Percentiles rank a stretch among this genome's conserved stretches.
These are phyloP conservation scores for Pichia heedii DNA, from an alignment of 805 yeast genomes.

Conservation along the genomic window DNA sequence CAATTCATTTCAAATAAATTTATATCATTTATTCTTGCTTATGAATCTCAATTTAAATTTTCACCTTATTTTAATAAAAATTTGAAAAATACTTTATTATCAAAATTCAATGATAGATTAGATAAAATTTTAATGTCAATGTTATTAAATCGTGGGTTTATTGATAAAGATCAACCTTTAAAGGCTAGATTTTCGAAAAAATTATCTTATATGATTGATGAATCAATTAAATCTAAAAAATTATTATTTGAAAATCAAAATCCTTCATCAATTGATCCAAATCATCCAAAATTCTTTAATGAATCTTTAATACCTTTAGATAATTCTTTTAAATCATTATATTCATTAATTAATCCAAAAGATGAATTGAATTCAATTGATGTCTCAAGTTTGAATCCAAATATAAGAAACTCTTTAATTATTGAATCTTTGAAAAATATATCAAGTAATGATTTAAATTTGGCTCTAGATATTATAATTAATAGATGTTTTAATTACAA, in stretches of 20 bases:
- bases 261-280: slow-evolving; percentile 36
- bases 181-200: slow-evolving; percentile 27
- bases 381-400: slow-evolving; percentile 56
- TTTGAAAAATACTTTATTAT: slow-evolving; percentile 22
- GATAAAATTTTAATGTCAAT: slow-evolving; percentile 27
- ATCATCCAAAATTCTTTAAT: slow-evolving; percentile 23
- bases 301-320: slow-evolving; percentile 29
- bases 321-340: slow-evolving; percentile 53
- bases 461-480: slow-evolving; percentile 61
- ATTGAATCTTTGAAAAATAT: slow-evolving; percentile 54
- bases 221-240: slow-evolving; percentile 22
- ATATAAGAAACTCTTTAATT: slow-evolving; percentile 56
- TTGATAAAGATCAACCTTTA: slow-evolving; percentile 24
- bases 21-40: slow-evolving; percentile 48
- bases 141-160: slow-evolving; percentile 26
- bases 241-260: slow-evolving; percentile 30
- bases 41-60: slow-evolving; percentile 48
- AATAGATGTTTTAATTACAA: slow-evolving; percentile 41
- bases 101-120: slow-evolving; percentile 29
- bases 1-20: slow-evolving; percentile 46
- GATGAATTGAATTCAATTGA: slow-evolving; percentile 61
- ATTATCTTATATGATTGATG: slow-evolving; percentile 24
- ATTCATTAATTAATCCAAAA: slow-evolving; percentile 51
- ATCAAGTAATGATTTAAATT: slow-evolving; percentile 42
- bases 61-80: slow-evolving; percentile 39